Base-by-base conservation (phyloP, 1,284 basidiomycete genomes). In the Sporisorium reilianum region DNA sequence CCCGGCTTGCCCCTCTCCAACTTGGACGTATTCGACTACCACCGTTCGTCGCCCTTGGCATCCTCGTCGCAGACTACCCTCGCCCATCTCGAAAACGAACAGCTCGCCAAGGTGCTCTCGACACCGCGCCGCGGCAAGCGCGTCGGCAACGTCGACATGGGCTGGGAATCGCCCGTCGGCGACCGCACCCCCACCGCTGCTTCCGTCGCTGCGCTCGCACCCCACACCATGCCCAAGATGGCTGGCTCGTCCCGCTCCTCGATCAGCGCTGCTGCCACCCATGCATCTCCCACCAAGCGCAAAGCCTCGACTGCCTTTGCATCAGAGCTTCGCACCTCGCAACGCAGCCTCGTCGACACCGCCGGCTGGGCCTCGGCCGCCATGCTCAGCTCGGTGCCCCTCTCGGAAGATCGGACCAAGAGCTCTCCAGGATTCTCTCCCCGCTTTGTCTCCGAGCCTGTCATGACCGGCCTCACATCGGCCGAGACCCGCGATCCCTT, bases 91-190 rank as follows among this genome's bases (percentile, higher is more conserved):
- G 70, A 68, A 10, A 60, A 54, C 25, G 23, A 71, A 12, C 49
- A 54, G 34, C 44, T 45, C 44, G 46, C 41, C 57, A 69, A 69
- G 30, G 61, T 74, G 46, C 71, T 74, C n/a, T 65, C 65, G 2
- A 73, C 74, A 1, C 74, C 74, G 40, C 60, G 74, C 5, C 62
- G 74, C 22, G 74, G 74, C 42, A 74, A 71, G 57, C 53, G 74
- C 26, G 62, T 77, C 18, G 74, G 70, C 36, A 64, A 73, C 25
- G 74, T 77, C 41, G 23, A 77, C 58, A 73, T 77, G 74, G 74
- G 74, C n/a, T 77, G 74, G 74, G 52, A 51, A 36, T 70, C 67
- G 14, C 72, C 72, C 40, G 32, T 75, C 7, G 54, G 49, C 34
- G 67, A 64, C 26, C 61, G 41, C 2, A 70, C 67, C 3, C 63